Evolutionary conservation across 139 green algal species (phyloP).

Genomic region (Chloropicon primus): DNA sequence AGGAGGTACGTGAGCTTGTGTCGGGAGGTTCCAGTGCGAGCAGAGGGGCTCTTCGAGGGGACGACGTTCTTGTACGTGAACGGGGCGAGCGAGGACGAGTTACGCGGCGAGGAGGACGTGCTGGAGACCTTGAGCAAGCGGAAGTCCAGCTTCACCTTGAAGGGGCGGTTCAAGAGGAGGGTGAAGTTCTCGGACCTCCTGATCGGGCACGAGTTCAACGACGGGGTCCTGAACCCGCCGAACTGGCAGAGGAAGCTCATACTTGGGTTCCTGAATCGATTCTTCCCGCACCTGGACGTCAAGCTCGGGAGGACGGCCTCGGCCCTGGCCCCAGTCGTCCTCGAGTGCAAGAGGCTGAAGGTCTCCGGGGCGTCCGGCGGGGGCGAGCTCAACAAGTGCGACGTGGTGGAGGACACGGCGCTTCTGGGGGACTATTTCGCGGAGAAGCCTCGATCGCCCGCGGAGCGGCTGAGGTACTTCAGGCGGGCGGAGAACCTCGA

Average conservation of each 20-base stretch:
- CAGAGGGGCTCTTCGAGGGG: neutral
- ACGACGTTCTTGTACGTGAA: neutral
- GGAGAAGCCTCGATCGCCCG: neutral
- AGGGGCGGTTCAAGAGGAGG: neutral
- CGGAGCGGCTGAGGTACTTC: neutral
- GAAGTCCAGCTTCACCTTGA: neutral
- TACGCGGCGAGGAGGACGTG: neutral
- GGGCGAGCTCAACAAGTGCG: neutral
- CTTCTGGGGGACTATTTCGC: neutral
- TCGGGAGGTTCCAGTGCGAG: no score
- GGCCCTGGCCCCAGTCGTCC: neutral
- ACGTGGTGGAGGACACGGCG: neutral
- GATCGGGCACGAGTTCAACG: neutral
- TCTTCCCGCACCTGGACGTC: neutral
- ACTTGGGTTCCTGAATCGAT: neutral
- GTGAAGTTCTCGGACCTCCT: neutral
- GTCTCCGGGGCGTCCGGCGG: neutral
- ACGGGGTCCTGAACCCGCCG: neutral
- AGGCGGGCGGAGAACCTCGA: neutral
- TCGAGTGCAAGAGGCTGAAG: neutral
- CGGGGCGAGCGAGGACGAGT: no score
- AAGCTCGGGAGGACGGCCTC: neutral
- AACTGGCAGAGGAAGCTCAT: neutral
- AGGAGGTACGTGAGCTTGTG: no score
- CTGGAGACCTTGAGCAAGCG: neutral